Evolutionary conservation across 768 basidiomycete species (phyloP), one percentile per base, ranked within the genome.

Genomic region (Podaxis sp.): DNA sequence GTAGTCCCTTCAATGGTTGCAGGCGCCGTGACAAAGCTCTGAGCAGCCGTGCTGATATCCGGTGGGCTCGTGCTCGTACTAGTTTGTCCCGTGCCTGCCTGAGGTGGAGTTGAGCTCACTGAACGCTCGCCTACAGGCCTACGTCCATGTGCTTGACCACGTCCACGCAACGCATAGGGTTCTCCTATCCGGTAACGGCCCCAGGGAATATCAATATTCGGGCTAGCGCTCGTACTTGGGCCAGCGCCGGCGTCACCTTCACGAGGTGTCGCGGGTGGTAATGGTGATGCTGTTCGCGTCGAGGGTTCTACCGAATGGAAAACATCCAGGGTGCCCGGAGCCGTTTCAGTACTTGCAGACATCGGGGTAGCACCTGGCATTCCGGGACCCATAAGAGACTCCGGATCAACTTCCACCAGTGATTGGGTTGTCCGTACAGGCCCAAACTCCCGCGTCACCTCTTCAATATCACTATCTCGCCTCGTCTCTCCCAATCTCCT

Each of bases 21-120:
- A 46, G 90, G 80, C 17, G 83, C 82, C 4, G 89, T 89, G 22
- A 90, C 80, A 66, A 90, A 88, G 60, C 89, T 90, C 63, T 80
- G 80, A 2, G 84, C 80, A 12, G 89, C 89, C 0, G 87, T 88
- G 71, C 89, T 90, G 68, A 91, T 80, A 70, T 87, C 87, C 0
- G 82, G 80, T 41, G 76, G 82, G 67, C 82, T 83, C 64, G 71
- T 77, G 61, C 67, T 68, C 64, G 49, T 64, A 12, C 52, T 64
- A 37, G 60, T 37, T 71, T 69, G 36, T 43, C 64, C 57, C 63
- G n/a, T 29, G 29, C 17, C n/a, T 3, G 33, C 51, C 15, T 41
- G 59, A 43, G 15, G 37, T 41, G 59, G 50, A 60, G 51, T 60
- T 6, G 59, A 60, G 40, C 59, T 53, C 27, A 25, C n/a, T n/a